Base-by-base conservation (phyloP, 1,139 yeast species). In the Kodamaea sp. region DNA sequence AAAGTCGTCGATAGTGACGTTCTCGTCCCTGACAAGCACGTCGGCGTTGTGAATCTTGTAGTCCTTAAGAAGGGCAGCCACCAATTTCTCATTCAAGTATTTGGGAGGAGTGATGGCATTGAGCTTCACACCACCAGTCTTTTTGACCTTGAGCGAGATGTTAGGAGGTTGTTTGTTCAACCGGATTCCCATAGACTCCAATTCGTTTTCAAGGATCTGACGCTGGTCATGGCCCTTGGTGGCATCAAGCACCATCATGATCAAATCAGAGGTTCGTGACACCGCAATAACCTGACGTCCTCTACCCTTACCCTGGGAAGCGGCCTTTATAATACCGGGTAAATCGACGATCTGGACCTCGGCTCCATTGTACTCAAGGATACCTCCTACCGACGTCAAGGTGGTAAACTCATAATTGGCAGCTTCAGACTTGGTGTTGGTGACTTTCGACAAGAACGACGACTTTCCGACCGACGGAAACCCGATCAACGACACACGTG, bases 391-490 rank as follows among this genome's bases (percentile, higher is more conserved):
- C 0, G 97, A 88, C 0, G 98, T 92, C 58, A 92, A 73, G 0
- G 98, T 92, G 4, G 98, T 92, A 73, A 92, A 92, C 37, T 95
- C 95, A 55, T 92, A 92, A 40, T 82, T 86, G 10, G 98, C 98
- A 34, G 95, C 86, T 57, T 89, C 97, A 1, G 96, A 85, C 59
- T 88, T 87, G 4, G 97, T 92, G 51, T 85, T 85, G 27, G 98
- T 92, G 36, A 92, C 86, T 55, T 87, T 81, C 15, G 87, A 80
- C 39, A 92, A 69, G 46, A 92, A 78, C 1, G 96, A 87, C 2
- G 97, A 89, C 57, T 92, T 92, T 59, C 98, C 98, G 16, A 92
- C 98, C 3, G 97, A 89, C 8, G 98, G 98, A 60, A 90, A 92
- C 32, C 98, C 98, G 61, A 92, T 90, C 36, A 92, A 70, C 12